A percentile compares a stretch with the other conserved stretches of the same genome.
phyloP scores from a whole-genome alignment of 306 rosid genomes.

The Vigna hirtella region DNA sequence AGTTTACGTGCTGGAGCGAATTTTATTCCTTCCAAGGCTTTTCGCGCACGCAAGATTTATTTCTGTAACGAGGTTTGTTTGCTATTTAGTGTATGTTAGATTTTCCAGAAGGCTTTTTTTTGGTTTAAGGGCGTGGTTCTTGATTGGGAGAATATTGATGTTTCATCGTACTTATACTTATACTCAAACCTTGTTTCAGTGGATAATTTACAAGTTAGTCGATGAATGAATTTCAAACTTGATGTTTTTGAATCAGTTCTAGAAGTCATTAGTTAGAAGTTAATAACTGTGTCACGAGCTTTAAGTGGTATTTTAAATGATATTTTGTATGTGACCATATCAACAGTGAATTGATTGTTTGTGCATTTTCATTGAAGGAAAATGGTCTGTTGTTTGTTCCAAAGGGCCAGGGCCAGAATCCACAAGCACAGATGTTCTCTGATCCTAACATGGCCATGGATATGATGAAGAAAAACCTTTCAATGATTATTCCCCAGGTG shows the following conservation, averaged over 20 bases:
- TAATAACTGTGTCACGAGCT: constrained; percentile 19
- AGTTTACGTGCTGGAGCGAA: constrained; percentile 87
- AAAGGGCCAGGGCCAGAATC: constrained; percentile 86
- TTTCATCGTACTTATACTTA: neutral
- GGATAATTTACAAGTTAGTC: neutral
- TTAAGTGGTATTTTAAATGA: constrained; percentile 23
- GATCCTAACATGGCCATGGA: constrained; percentile 99
- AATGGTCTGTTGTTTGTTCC: constrained; percentile 88
- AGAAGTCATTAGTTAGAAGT: constrained; percentile 17
- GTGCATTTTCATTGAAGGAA: constrained; percentile 61
- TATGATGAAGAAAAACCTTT: constrained; percentile 99
- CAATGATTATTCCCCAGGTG: constrained; percentile 99
- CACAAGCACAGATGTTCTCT: constrained; percentile 98
- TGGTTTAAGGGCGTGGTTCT: neutral
- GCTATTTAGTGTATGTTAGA: neutral
- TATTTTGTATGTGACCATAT: neutral
- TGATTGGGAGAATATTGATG: constrained; percentile 24
- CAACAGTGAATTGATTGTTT: constrained; percentile 36
- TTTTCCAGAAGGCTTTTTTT: constrained; percentile 21
- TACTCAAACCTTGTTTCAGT: constrained; percentile 8
- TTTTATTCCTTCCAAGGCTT: constrained; percentile 86
- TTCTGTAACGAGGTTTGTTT: constrained; percentile 81
- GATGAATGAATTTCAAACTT: constrained; percentile 26
- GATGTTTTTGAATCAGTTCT: neutral
- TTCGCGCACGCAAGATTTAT: constrained; percentile 83